Evolutionary conservation across 768 basidiomycete genomes (phyloP), one percentile per base, ranked within the genome.

Genomic region (Psilocybe cyanescens): DNA sequence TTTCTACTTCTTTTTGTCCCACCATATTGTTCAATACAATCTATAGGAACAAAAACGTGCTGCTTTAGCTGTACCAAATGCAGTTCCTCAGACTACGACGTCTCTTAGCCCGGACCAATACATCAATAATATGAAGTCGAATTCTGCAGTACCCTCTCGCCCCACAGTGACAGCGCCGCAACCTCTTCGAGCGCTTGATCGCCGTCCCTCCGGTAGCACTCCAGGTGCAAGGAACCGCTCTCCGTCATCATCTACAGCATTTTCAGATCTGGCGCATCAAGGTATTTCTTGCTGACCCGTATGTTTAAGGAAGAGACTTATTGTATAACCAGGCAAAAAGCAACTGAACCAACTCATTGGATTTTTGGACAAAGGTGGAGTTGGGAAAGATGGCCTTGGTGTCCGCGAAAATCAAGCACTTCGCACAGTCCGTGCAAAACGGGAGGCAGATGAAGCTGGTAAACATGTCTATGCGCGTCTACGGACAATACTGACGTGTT

Each of bases 361-460:
- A 8, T 88, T 95, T 69, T 78, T 96, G 57, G 94, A 93, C 72
- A 91, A 92, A 72, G 86, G 88, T 59, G 84, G 83, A 39, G 79
- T 81, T 65, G 81, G 82, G 17, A 89, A 88, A 65, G 90, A 91
- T 61, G 75, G 79, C 9, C 70, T 84, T 52, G 84, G 85, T 31
- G 81, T 83, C 11, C 81, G 87, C 35, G 85, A 89, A 68, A 90
- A 81, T 60, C 80, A 79, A 56, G 89, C 94, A 1, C 77, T 95
- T 61, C 85, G 89, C 55, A 83, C 87, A 28, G 91, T 94, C 16
- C 87, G 90, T 44, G 87, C 91, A 24, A 96, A 95, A 75, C 81
- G 95, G 52, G 95, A 97, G 66, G 89, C 91, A 4, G 95, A 97
- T 37, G 95, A 97, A 72, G 94, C 95, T 60, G 92, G 94, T 91